Base-by-base conservation (phyloP, 192 early-diverging fungal species). In the Hyaloraphidium curvatum region DNA sequence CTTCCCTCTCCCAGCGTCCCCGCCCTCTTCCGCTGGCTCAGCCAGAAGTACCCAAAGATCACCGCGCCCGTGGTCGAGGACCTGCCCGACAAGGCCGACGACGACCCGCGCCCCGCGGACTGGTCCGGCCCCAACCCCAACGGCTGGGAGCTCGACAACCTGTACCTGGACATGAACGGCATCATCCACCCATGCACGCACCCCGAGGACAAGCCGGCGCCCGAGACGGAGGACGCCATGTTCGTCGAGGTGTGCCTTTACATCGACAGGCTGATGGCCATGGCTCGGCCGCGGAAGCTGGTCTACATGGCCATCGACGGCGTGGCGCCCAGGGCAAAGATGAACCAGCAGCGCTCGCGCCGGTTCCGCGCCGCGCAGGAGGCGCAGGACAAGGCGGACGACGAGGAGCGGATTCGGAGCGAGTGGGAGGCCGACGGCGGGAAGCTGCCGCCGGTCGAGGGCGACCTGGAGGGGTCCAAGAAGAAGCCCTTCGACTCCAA, bases 241-340 rank as follows among this genome's bases (percentile, higher is more conserved):
- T 84, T 89, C 67, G 56, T 89, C 25, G 91, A 84, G 52, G 89
- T 99, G 30, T 97, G 95, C 73, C 80, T 78, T 22, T 97, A 95
- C 61, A 87, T 95, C 54, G 92, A 99, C 66, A 76, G 91, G 14
- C 87, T 99, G 57, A 78, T 99, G 48, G 73, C 67, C 43, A 87
- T 97, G 75, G 75, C 97, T 41, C 65, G 95, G 5, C 95, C 95
- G 7, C 73, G 91, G 53, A 92, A 91, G 68, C 55, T 99, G 5
- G 69, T 99, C 26, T 99, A 91, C 64, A 91, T 99, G 86, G 95
- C 95, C 52, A 86, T 99, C 51, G 86, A 79, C 55, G 93, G 96
- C 40, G 94, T 98, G 40, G 94, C 94, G 0, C 94, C 94, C 19
- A 76, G 94, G 39, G 94, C 94, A 22, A 98, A 98, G 62, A 98